Evolutionary conservation across 1,284 basidiomycete genomes (phyloP), one percentile per base, ranked within the genome.

Genomic region (Fomitopsis betulina): DNA sequence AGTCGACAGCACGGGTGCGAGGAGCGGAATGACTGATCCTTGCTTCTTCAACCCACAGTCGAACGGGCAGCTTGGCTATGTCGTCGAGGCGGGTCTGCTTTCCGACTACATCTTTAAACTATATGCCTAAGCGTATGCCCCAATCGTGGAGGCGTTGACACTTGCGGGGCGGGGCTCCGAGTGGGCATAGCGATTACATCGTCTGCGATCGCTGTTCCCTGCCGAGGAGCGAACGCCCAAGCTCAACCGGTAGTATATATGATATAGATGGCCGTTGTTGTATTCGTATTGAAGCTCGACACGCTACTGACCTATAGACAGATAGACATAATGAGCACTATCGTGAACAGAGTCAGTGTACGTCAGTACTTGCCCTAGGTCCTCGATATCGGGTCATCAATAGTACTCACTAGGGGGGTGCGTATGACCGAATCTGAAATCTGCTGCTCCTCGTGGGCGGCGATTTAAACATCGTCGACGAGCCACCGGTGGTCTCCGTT

Each of bases 41-140:
- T n/a, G 10, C 53, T 15, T 15, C 35, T 10, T 37, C 35, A 5
- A 37, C 35, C 8, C 35, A 21, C 40, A 60, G 58, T 49, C 58
- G 7, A 60, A 60, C 25, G 42, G 45, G 17, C 55, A 57, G 33
- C 55, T 60, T 38, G 58, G 58, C 27, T 60, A 57, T 32, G 9
- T 60, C 15, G 53, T 60, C 17, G 56, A 51, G 51, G 58, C 32
- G 15, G 58, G 58, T 17, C 42, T 60, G 55, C 33, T 60, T 1
- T 21, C 25, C 21, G 58, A 60, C 38, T 60, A 60, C 30, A 43
- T 54, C 3, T 30, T 43, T 32, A 57, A 57, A 35, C 5, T 57
- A 17, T 38, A 38, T 38, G 19, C 45, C 19, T 53, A 50, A 50
- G n/a, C 12, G 17, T 13, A 9, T 17, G 19, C 19, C 19, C 49